Evolutionary conservation across 2,329 filamentous ascomycete genomes (phyloP), one percentile per base, ranked within the genome.

Genomic region (Elsinoe australis): DNA sequence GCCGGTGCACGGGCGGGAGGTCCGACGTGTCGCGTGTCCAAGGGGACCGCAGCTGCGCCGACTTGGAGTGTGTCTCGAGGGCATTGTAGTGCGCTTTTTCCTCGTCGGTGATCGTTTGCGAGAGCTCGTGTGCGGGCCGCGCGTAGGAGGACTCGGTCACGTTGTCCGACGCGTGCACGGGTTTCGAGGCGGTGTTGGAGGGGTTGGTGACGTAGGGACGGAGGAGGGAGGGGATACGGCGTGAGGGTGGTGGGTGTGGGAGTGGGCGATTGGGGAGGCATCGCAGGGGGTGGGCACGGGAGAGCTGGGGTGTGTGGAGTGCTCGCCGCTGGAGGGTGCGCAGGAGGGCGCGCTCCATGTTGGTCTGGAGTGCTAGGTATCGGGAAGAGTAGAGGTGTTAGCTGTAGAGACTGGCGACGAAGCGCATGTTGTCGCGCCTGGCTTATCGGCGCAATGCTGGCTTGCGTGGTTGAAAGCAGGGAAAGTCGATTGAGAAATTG

Each of bases 1-100:
- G 61, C 49, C 70, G 61, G 49, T 68, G 67, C 3, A 79, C 76
- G 4, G 78, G 79, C n/a, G 77, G 71, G 29, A 67, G 57, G 52
- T 79, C 75, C 33, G 75, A 75, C 3, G 79, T 76, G 53, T 82
- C 73, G 12, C 80, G 71, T 54, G 80, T 78, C 82, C 82, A 85
- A 55, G 82, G 82, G 26, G 79, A 73, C 42, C 76, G 70, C 41
- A 76, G 68, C 53, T 82, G 80, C 51, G 74, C 72, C 41, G 73
- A 66, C 57, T 76, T 76, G 38, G 71, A 71, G 49, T 66, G 63
- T 42, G 61, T 59, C n/a, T 73, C 62, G 32, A 64, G 59, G 44
- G 56, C 59, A 9, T 64, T 62, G 54, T 68, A 73, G 54, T 73
- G 66, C 18, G 66, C 61, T 53, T 69, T 64, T 56, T 74, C 71